Evolutionary conservation across 768 basidiomycete genomes (phyloP).

Genomic region (Porpolomopsis calyptriformis): DNA sequence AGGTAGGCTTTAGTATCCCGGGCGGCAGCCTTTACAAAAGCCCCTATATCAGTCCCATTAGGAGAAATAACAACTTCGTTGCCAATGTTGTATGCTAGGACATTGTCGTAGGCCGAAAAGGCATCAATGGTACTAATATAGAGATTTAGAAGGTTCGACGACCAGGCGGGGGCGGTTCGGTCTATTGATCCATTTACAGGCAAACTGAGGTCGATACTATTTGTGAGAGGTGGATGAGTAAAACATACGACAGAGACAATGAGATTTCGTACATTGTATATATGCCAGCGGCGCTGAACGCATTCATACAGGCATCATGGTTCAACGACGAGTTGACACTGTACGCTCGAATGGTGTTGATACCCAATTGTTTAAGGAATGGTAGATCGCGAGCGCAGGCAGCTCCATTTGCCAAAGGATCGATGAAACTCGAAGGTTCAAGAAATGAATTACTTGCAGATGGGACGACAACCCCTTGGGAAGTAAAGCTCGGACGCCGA

Average conservation of each 20-base stretch:
- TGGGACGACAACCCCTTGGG: conserved; percentile 31
- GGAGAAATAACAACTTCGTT: conserved; percentile 58
- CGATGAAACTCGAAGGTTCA: conserved; percentile 66
- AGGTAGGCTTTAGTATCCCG: conserved; percentile 82
- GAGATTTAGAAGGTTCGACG: conserved; percentile 65
- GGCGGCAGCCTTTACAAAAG: conserved; percentile 86
- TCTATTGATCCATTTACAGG: conserved; percentile 83
- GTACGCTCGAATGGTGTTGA: conserved; percentile 81
- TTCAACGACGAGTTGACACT: conserved; percentile 74
- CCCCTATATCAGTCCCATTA: conserved; percentile 49
- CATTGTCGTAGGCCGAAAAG: conserved; percentile 81
- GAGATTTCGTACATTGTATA: conserved; percentile 82
- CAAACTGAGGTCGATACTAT: conserved; percentile 75
- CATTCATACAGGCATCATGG: conserved; percentile 79
- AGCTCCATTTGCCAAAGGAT: conserved; percentile 59
- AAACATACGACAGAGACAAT: background rate
- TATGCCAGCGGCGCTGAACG: conserved; percentile 69
- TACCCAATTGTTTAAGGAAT: conserved; percentile 59
- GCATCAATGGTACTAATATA: conserved; percentile 70
- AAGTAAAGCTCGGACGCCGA: background rate
- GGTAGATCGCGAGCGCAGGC: conserved; percentile 75
- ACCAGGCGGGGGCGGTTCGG: conserved; percentile 64
- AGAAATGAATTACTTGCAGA: conserved; percentile 50
- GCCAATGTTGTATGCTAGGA: conserved; percentile 82
- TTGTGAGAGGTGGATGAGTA: conserved; percentile 7